Conservation (phyloP, 2,329 filamentous ascomycete species). For the Xylaria sp. region DNA sequence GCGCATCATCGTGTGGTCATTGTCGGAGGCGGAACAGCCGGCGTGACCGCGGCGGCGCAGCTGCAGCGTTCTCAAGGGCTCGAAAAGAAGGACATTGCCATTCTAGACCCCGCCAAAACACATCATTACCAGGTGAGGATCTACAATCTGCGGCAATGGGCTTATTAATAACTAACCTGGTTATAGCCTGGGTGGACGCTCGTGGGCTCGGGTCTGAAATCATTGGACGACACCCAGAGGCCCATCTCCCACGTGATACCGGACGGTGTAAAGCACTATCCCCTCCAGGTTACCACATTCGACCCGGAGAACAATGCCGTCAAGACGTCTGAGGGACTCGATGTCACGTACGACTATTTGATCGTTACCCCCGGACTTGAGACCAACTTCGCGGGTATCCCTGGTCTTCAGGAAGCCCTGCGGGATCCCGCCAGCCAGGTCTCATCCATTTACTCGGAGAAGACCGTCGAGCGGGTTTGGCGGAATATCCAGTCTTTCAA, state of each 20-base stretch:
- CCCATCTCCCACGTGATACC: constrained; percentile 50
- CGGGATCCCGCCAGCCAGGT: constrained; percentile 50
- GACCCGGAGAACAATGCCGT: constrained; percentile 52
- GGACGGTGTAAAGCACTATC: constrained; percentile 51
- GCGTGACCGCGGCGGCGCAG: constrained; percentile 74
- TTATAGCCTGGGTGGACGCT: constrained; percentile 53
- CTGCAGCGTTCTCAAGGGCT: constrained; percentile 58
- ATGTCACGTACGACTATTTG: constrained; percentile 54
- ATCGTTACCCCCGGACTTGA: constrained; percentile 53
- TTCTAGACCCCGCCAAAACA: constrained; percentile 50
- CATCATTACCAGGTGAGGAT: constrained; percentile 51
- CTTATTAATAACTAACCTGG: constrained; percentile 24
- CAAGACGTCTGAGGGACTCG: constrained; percentile 51
- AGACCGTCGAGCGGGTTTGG: constrained; percentile 52
- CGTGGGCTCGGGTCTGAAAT: constrained; percentile 52
- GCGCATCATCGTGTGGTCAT: constrained; percentile 72
- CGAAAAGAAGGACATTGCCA: constrained; percentile 51
- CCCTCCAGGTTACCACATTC: constrained; percentile 50
- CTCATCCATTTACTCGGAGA: constrained; percentile 54
- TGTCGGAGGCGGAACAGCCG: constrained; percentile 74
- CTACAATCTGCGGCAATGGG: neutral
- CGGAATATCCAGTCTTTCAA: constrained; percentile 51
- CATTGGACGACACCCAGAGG: constrained; percentile 45
- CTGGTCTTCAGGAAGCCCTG: constrained; percentile 52
- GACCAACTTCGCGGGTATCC: constrained; percentile 51